Evolutionary conservation across 192 early-diverging fungal genomes (phyloP), one percentile per base, ranked within the genome.

Genomic region (Entomortierella parvispora): DNA sequence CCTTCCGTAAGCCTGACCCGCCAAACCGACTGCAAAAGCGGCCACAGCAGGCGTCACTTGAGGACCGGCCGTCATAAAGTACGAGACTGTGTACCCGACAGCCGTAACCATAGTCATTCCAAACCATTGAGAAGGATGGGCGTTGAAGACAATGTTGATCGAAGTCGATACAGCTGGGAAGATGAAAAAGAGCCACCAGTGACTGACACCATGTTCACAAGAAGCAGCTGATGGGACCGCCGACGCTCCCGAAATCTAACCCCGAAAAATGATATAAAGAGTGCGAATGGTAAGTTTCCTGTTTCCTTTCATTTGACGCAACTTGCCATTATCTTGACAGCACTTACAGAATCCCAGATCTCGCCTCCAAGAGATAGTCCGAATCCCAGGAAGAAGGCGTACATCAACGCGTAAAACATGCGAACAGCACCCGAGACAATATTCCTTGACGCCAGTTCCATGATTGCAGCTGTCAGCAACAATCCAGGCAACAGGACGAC

Each of bases 361-460:
- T 80, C 82, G 8, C 85, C 80, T 23, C 89, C 89, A 18, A 89
- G 81, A 2, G 85, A 83, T 15, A 93, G 81, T 48, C 93, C 93
- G 62, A 89, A 94, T 37, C 88, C 93, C 23, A 93, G 82, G 62
- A 93, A 86, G 58, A 94, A 84, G 33, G 93, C 92, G 26, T 88
- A 90, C 65, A 94, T 91, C 15, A 97, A 68, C 10, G 94, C 89
- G 62, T 91, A 88, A 40, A 95, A 84, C 56, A 96, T 82, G n/a
- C 93, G 85, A 18, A 96, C 92, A 0, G 91, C 88, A 34, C 96
- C 96, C 6, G 91, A 90, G 43, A 97, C 89, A 76, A 96, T 86
- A 71, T 98, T 98, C 45, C 91, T 85, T 17, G 94, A 92, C 1
- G 92, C 87, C 66, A 97, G 79, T 68, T 97, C 96, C 78, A 95